Conservation (phyloP, 257 asterid genomes). For the Cruciata laevipes region DNA sequence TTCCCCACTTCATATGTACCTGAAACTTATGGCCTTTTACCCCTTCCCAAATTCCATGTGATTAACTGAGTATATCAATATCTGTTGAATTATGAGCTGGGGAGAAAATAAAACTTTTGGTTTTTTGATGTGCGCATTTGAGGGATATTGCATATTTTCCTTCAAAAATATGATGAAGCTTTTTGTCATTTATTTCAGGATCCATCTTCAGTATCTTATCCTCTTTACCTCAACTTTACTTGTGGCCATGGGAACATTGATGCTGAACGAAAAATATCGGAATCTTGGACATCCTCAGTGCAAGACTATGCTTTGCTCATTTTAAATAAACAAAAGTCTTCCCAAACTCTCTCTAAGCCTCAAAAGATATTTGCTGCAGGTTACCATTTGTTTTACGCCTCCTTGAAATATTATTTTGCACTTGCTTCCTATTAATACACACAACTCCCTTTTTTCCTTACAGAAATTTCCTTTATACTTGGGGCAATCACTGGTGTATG, state of each 20-base stretch:
- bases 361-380: conserved; percentile 48
- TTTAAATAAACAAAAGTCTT: conserved; percentile 37
- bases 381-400: conserved; percentile 16
- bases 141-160: background rate
- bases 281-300: conserved; percentile 48
- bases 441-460: conserved; percentile 23
- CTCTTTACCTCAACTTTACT: conserved; percentile 32
- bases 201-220: conserved; percentile 36
- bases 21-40: background rate
- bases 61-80: background rate
- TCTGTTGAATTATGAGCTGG: background rate
- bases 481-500: conserved; percentile 65
- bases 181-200: conserved; percentile 46
- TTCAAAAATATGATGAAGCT: background rate
- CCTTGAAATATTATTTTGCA: conserved; percentile 4
- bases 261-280: conserved; percentile 28
- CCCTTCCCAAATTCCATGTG: background rate
- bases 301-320: conserved; percentile 39
- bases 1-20: conserved; percentile 22
- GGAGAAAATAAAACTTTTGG: background rate
- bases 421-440: conserved; percentile 8
- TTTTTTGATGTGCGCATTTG: background rate
- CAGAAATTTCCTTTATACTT: conserved; percentile 68
- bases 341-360: conserved; percentile 31
- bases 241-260: conserved; percentile 23